Evolutionary conservation across 371 early-diverging fungal species (phyloP), one percentile per base, ranked within the genome.

Genomic region (Blakeslea trispora): DNA sequence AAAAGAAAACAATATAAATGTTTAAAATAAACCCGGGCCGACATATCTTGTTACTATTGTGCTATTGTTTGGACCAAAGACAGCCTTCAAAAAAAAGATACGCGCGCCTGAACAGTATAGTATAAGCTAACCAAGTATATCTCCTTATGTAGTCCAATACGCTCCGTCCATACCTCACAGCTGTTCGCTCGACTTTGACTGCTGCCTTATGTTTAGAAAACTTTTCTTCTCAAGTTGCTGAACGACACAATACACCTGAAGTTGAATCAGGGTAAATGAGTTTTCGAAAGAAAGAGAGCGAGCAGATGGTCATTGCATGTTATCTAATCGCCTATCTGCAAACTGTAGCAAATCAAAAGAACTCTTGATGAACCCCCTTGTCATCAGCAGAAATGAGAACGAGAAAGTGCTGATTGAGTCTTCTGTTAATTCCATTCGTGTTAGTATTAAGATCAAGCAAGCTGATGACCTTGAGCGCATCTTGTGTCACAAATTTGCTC

Each of bases 181-280:
- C 97, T 28, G 97, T 97, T 15, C 92, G 96, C 35, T 85, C 94
- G 28, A 93, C 95, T 17, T 81, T 97, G 50, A 95, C 94, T 11
- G 97, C 97, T 13, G 92, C 96, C 5, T 73, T 98, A 66, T 97
- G 97, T 62, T 74, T 98, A 32, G 95, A 95, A 67, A 96, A 96
- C 85, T 98, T 98, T 77, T 84, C 94, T 22, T 97, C 97, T 40
- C 96, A 97, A 71, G 90, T 95, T 7, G 97, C 94, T 15, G 98
- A 98, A 72, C 83, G 96, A 66, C 98, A 98, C 84, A 96, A 96
- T 70, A 92, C 93, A 72, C 97, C 98, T 49, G 98, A 98, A 78
- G 86, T 98, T 22, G 98, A 98, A 71, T 94, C 93, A 15, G 80
- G 88, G 94, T 93, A 83, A 61, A 39, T n/a, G n/a, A n/a, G n/a